phyloP scores from a whole-genome alignment of 352 stramenopile species.

The Pythium dissimile region DNA sequence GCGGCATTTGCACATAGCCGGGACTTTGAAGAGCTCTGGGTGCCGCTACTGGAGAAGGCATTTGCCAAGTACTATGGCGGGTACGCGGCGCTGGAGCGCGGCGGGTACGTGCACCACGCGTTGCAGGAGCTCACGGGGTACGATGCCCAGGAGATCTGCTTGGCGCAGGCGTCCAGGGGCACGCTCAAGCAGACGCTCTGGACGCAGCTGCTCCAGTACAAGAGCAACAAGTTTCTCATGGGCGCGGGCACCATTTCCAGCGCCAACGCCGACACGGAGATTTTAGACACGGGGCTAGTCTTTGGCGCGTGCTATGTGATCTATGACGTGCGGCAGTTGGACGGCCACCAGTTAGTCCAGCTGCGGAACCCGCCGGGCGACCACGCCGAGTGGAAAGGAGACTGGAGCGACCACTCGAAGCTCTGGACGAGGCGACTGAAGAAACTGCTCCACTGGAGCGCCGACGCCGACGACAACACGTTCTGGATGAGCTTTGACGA shows the following conservation, averaged over 20 bases:
- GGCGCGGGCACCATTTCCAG: conserved; percentile 85
- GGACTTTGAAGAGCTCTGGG: conserved; percentile 90
- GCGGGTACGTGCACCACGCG: conserved; percentile 90
- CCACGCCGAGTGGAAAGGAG: conserved; percentile 90
- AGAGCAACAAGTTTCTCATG: conserved; percentile 88
- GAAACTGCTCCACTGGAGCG: conserved; percentile 58
- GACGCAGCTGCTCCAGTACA: conserved; percentile 85
- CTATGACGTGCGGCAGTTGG: conserved; percentile 86
- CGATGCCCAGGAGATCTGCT: conserved; percentile 86
- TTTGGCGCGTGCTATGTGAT: conserved; percentile 91
- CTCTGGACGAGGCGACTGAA: conserved; percentile 90
- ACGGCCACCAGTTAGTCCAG: conserved; percentile 83
- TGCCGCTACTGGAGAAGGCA: conserved; percentile 91
- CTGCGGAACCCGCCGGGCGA: conserved; percentile 92
- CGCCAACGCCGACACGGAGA: conserved; percentile 81
- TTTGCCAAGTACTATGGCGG: conserved; percentile 92
- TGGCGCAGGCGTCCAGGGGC: conserved; percentile 77
- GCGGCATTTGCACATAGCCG: conserved; percentile 85
- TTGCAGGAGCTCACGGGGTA: conserved; percentile 85
- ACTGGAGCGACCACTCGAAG: conserved; percentile 90
- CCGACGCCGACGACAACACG: conserved; percentile 84
- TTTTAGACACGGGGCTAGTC: conserved; percentile 87
- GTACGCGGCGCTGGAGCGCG: conserved; percentile 80
- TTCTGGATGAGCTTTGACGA: conserved; percentile 97
- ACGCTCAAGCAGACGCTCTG: conserved; percentile 88